These are phyloP conservation scores for Trypanosoma congolense DNA, from an alignment of 208 protist genomes.

Conservation along the genomic window DNA sequence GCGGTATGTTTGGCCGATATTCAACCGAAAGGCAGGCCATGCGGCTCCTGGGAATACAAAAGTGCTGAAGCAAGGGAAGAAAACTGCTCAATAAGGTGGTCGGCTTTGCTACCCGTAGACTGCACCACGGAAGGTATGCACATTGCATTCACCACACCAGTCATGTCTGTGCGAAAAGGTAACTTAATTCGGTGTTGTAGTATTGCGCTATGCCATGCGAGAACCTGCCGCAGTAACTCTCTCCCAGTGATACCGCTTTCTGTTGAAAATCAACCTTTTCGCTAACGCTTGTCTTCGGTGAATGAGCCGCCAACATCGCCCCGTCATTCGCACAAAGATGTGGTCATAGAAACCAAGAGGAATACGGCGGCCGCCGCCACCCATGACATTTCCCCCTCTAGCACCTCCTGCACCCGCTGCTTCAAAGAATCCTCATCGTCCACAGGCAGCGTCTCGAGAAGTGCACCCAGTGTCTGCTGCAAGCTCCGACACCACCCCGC, in stretches of 20 bases:
- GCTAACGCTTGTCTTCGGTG: not conserved
- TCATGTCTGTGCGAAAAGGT: not conserved
- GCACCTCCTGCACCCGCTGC: conserved; percentile 12
- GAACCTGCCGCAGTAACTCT: conserved; percentile 11
- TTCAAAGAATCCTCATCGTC: conserved; percentile 1
- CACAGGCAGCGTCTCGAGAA: conserved; percentile 16
- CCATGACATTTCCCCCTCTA: conserved; percentile 4
- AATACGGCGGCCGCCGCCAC: conserved; percentile 7
- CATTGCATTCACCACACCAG: no score
- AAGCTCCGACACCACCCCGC: conserved; percentile 32
- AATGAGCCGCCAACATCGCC: not conserved
- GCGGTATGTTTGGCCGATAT: conserved; percentile 13
- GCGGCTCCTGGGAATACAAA: conserved; percentile 12
- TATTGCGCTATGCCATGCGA: conserved; percentile 11
- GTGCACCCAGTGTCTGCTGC: conserved; percentile 27
- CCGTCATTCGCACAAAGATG: not conserved
- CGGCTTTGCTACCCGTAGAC: not conserved
- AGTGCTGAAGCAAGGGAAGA: conserved; percentile 9
- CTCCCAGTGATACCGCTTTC: conserved; percentile 11
- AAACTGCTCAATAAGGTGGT: conserved; percentile 3
- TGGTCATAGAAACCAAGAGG: conserved; percentile 17
- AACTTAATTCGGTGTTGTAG: conserved; percentile 7
- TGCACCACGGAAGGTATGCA: not conserved
- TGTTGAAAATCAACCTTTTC: not conserved
- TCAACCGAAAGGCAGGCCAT: conserved; percentile 22